Percentiles rank a stretch among this genome's conserved stretches.
These are phyloP conservation scores for Calycina marina DNA, from an alignment of 2,329 filamentous ascomycete species.

Conservation along the genomic window DNA sequence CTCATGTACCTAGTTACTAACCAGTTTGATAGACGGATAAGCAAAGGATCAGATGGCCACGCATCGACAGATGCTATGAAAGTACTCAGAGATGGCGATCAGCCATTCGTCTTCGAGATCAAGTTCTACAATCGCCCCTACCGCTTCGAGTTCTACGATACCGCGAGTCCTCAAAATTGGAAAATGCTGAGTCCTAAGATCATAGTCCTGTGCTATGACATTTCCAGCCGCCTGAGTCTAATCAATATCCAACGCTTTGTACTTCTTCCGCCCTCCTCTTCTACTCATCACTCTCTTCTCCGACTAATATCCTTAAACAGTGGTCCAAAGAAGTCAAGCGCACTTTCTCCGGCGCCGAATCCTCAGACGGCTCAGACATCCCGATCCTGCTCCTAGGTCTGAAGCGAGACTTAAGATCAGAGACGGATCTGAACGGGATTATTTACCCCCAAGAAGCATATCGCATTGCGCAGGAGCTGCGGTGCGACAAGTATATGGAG, in stretches of 20 bases:
- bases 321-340: slow-evolving; percentile 41
- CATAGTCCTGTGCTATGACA: slow-evolving; percentile 46
- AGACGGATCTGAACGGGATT: slow-evolving; percentile 42
- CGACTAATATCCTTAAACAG: slow-evolving; percentile 25
- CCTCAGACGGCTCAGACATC: no score
- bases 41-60: slow-evolving; percentile 27
- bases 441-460: slow-evolving; percentile 49
- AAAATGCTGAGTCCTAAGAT: slow-evolving; percentile 41
- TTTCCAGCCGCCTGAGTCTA: slow-evolving; percentile 41
- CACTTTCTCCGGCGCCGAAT: slow-evolving; percentile 29
- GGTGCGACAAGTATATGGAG: slow-evolving; percentile 48
- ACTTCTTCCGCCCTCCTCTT: slow-evolving; percentile 1
- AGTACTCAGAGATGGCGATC: slow-evolving; percentile 41
- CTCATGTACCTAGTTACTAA: neutral
- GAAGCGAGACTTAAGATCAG: slow-evolving; percentile 42
- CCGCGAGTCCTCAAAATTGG: slow-evolving; percentile 43
- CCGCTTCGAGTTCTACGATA: slow-evolving; percentile 45
- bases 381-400: slow-evolving; percentile 43
- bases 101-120: slow-evolving; percentile 45
- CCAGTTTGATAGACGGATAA: slow-evolving; percentile 32
- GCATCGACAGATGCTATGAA: slow-evolving; percentile 29
- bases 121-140: slow-evolving; percentile 30
- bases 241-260: slow-evolving; percentile 43
- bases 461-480: slow-evolving; percentile 38
- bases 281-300: slow-evolving; percentile 1